Evolutionary conservation across 2,329 filamentous ascomycete genomes (phyloP), one percentile per base, ranked within the genome.

Genomic region (Aciculosporium take): DNA sequence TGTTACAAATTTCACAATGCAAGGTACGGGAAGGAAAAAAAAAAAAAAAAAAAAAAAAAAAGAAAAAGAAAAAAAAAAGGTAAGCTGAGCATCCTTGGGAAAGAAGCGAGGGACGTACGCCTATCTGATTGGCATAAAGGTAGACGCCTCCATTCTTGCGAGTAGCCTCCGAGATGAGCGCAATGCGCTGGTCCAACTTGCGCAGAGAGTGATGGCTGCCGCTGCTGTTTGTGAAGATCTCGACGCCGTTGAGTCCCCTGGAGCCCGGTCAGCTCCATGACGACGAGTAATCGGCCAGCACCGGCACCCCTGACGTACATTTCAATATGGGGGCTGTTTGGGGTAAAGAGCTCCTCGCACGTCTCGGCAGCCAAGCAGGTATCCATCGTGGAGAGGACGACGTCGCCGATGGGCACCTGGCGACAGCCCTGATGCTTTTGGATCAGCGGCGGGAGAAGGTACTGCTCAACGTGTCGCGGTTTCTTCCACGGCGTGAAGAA

Each of bases 401-500:
- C 50, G 35, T 65, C 62, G 10, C 62, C 62, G 37, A 66, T 63
- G 5, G 60, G 61, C 0, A 62, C 59, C 0, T 52, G 57, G 4
- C 40, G 44, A 40, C 60, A 54, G 3, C 60, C 61, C 2, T 58
- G 60, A 1, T 58, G 46, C 17, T 55, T 45, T 8, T 49, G 43
- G 8, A 60, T 48, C 3, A 55, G 46, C 5, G 50, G 41, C 32
- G 60, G 56, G 0, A 63, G 54, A 40, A 58, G 57, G 46, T 59
- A 62, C 10, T 52, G 48, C 46, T 64, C 62, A 0, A 51, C 49
- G 25, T 57, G 48, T 12, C 54, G 46, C 7, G 53, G 53, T 40
- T 56, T 57, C 5, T 45, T 48, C 62, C 62, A 65, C 3, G 61
- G 52, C 2, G 57, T 60, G 44, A 65, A 65, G 41, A 60, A 56